phyloP scores from a whole-genome alignment of 140 eudicot species.

The Stevia rebaudiana region DNA sequence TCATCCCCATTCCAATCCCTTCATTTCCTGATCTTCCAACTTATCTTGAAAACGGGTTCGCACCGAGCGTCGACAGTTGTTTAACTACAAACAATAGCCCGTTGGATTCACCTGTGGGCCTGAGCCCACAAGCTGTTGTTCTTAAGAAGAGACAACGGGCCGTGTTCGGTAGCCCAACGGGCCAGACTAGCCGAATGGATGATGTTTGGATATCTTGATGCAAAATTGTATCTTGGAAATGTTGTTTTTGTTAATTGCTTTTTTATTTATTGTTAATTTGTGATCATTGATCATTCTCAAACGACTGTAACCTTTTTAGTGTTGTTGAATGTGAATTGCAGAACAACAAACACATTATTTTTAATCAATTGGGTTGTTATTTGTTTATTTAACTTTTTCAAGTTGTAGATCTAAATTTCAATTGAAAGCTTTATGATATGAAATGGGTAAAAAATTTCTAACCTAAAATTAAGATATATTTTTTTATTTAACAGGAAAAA shows the following conservation, averaged over 20 bases:
- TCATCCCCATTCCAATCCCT: constrained; percentile 39
- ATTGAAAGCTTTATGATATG: neutral
- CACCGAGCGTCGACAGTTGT: constrained; percentile 43
- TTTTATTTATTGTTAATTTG: constrained; percentile 5
- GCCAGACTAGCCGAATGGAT: constrained; percentile 48
- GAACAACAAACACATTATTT: constrained; percentile 20
- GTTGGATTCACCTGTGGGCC: constrained; percentile 35
- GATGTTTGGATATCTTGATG: constrained; percentile 39
- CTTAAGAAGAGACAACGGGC: constrained; percentile 54
- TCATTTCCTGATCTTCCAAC: constrained; percentile 36
- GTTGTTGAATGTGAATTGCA: constrained; percentile 33
- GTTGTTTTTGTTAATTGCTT: constrained; percentile 10
- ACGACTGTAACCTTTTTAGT: constrained; percentile 27
- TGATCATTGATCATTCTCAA: constrained; percentile 23
- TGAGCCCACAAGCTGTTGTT: constrained; percentile 33
- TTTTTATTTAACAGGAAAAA: neutral
- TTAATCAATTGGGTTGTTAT: constrained; percentile 21
- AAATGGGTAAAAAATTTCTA: neutral
- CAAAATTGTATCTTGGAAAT: neutral
- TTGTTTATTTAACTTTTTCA: neutral
- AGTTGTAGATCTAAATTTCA: neutral
- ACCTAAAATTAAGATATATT: neutral
- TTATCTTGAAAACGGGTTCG: constrained; percentile 34
- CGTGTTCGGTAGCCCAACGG: constrained; percentile 27
- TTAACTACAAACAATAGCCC: constrained; percentile 54